Conservation (phyloP, 495 filamentous ascomycete genomes). For the Podospora appendiculata region DNA sequence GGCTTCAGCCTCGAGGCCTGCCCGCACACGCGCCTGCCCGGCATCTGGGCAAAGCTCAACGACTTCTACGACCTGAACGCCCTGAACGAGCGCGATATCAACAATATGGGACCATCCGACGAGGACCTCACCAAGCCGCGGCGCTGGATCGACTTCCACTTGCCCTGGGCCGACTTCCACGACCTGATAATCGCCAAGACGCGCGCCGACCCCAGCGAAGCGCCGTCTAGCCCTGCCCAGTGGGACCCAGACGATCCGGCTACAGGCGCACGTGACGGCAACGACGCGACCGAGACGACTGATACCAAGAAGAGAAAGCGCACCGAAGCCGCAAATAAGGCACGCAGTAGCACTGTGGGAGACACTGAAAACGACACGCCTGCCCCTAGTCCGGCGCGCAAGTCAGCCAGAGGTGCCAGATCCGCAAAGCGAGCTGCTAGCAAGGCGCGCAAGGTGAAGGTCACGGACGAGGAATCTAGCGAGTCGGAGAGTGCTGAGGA, state of each 20-base stretch:
- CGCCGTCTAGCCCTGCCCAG: conserved; percentile 45
- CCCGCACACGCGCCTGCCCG: conserved; percentile 77
- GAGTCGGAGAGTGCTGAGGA: conserved; percentile 58
- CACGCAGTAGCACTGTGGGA: conserved; percentile 46
- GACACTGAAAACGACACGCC: conserved; percentile 41
- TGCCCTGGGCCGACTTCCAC: conserved; percentile 72
- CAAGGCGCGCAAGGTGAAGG: conserved; percentile 26
- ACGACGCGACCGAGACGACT: not conserved
- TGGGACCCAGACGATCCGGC: conserved; percentile 33
- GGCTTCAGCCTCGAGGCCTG: conserved; percentile 63
- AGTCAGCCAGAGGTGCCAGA: conserved; percentile 26
- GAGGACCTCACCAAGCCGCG: conserved; percentile 41
- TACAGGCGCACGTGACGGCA: not conserved
- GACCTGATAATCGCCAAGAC: conserved; percentile 65
- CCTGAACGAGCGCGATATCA: conserved; percentile 71
- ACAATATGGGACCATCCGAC: conserved; percentile 56
- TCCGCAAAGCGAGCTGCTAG: conserved; percentile 33
- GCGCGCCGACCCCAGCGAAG: conserved; percentile 50
- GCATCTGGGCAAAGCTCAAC: conserved; percentile 84
- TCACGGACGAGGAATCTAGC: conserved; percentile 33
- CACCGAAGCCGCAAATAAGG: conserved; percentile 25
- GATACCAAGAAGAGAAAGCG: conserved; percentile 42
- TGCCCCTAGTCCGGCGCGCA: conserved; percentile 26
- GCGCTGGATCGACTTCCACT: conserved; percentile 58
- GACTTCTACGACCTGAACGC: conserved; percentile 81